These are phyloP conservation scores for Podospora bellae-mahoneyi DNA, from an alignment of 495 filamentous ascomycete genomes.

Conservation along the genomic window DNA sequence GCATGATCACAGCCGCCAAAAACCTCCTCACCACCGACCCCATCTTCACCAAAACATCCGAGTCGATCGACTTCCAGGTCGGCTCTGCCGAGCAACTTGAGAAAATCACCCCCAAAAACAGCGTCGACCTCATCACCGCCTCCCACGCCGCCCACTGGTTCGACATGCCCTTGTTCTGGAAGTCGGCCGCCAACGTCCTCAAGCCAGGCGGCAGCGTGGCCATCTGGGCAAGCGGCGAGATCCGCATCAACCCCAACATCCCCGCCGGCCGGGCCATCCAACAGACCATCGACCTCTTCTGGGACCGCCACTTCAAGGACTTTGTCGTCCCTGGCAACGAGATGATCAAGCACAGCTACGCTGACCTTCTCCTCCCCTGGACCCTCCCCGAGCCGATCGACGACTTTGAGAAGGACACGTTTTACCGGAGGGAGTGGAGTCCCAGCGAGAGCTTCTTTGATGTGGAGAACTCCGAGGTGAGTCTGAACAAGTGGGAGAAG, in stretches of 20 bases:
- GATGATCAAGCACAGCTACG: conserved; percentile 38
- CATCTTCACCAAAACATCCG: conserved; percentile 12
- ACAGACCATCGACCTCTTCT: conserved; percentile 13
- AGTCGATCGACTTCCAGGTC: conserved; percentile 41
- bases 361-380: conserved; percentile 52
- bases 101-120: conserved; percentile 26
- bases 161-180: conserved; percentile 60
- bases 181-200: conserved; percentile 52
- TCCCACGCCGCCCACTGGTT: conserved; percentile 61
- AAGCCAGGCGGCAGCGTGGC: conserved; percentile 56
- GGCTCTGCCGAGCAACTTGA: conserved; percentile 41
- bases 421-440: conserved; percentile 43
- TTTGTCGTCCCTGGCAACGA: conserved; percentile 30
- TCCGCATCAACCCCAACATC: conserved; percentile 28
- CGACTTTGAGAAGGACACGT: conserved; percentile 42
- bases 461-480: conserved; percentile 23
- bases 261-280: conserved; percentile 34
- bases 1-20: conserved; percentile 50
- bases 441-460: conserved; percentile 15
- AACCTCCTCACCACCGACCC: conserved; percentile 15
- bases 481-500: conserved; percentile 29
- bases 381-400: conserved; percentile 30
- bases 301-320: conserved; percentile 27
- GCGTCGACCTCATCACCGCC: conserved; percentile 52
- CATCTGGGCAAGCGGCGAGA: conserved; percentile 48